These are phyloP conservation scores for Alternaria metachromatica DNA, from an alignment of 2,329 filamentous ascomycete genomes.

Conservation along the genomic window DNA sequence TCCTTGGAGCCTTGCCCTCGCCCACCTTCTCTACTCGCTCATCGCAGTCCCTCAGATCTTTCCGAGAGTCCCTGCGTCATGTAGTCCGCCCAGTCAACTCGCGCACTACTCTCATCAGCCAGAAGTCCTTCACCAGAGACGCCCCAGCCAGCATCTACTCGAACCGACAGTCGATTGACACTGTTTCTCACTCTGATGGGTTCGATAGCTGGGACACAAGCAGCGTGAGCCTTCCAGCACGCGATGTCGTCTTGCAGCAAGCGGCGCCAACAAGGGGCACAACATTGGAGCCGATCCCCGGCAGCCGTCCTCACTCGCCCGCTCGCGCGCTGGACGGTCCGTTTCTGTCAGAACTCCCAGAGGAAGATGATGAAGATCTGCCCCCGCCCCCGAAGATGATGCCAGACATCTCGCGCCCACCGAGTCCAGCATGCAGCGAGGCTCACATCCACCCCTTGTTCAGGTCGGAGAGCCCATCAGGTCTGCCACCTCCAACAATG, in stretches of 20 bases:
- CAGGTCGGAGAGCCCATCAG: constrained; percentile 70
- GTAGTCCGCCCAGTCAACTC: constrained; percentile 49
- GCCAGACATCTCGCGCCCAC: constrained; percentile 44
- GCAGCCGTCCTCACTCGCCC: constrained; percentile 70
- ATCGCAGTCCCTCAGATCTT: constrained; percentile 45
- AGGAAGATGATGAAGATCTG: constrained; percentile 39
- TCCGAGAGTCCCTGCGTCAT: constrained; percentile 47
- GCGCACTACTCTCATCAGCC: constrained; percentile 44
- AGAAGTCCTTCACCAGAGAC: constrained; percentile 40
- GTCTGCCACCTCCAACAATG: constrained; percentile 62
- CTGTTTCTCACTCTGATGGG: constrained; percentile 58
- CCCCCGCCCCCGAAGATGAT: constrained; percentile 42
- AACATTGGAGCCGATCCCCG: constrained; percentile 74
- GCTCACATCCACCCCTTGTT: constrained; percentile 80
- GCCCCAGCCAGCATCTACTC: constrained; percentile 42
- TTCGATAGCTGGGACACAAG: constrained; percentile 81
- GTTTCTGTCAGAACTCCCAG: constrained; percentile 42
- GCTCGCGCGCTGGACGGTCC: constrained; percentile 64
- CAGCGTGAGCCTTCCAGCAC: constrained; percentile 67
- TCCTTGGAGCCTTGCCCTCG: constrained; percentile 37
- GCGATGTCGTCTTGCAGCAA: constrained; percentile 54
- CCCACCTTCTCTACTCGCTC: constrained; percentile 46
- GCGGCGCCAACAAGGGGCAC: constrained; percentile 52
- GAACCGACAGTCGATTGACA: constrained; percentile 43
- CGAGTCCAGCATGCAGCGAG: constrained; percentile 59